Evolutionary conservation across 768 basidiomycete genomes (phyloP).

Genomic region (Podaxis rugospora): DNA sequence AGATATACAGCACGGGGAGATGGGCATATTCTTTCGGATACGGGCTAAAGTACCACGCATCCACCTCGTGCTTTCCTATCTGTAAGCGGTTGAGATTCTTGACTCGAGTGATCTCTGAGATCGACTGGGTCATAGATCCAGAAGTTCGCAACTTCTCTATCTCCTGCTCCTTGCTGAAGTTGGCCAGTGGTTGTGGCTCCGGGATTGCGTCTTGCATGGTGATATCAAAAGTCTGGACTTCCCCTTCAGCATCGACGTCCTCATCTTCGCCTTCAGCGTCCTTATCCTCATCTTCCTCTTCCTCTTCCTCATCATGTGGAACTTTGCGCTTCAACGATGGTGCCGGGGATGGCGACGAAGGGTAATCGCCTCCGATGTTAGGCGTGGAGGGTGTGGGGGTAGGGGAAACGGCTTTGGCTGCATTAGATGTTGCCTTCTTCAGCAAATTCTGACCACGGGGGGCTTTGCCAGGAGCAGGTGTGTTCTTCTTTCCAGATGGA

Average conservation of each 20-base stretch:
- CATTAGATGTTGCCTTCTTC: conserved; percentile 68
- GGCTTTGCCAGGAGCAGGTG: conserved; percentile 41
- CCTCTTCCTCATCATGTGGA: conserved; percentile 63
- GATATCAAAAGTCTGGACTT: conserved; percentile 64
- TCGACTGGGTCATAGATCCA: conserved; percentile 98
- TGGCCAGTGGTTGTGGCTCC: conserved; percentile 46
- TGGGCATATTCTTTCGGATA: conserved; percentile 99
- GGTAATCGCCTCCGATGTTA: conserved; percentile 33
- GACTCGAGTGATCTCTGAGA: conserved; percentile 95
- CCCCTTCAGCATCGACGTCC: conserved; percentile 74
- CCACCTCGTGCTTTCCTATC: conserved; percentile 95
- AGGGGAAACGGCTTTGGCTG: conserved; percentile 53
- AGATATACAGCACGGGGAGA: conserved; percentile 91
- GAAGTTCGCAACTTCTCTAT: conserved; percentile 97
- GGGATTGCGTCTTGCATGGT: conserved; percentile 47
- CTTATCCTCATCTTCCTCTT: conserved; percentile 48
- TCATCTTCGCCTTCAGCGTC: conserved; percentile 52
- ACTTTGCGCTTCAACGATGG: conserved; percentile 63
- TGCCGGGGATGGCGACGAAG: conserved; percentile 53
- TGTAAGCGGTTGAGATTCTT: conserved; percentile 97
- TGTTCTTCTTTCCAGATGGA: conserved; percentile 50
- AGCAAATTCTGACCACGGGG: conserved; percentile 47
- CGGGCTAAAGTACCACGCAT: conserved; percentile 99
- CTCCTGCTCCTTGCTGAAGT: conserved; percentile 96
- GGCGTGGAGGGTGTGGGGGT: conserved; percentile 58